Conservation (phyloP, 2,329 filamentous ascomycete genomes). For the Phaeophleospora eucalypticola region DNA sequence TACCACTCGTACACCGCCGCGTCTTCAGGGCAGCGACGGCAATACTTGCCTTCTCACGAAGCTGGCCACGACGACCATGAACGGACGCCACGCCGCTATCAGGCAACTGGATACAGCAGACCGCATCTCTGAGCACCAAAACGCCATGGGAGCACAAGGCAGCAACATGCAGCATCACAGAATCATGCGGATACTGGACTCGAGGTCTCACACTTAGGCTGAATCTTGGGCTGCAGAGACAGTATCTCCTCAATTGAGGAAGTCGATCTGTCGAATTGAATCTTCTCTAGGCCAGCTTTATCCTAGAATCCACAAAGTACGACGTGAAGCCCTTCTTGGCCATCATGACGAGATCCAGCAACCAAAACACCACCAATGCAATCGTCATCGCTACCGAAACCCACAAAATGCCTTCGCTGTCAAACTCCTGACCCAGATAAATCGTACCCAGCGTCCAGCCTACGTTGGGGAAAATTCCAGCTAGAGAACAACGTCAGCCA, state of each 20-base stretch:
- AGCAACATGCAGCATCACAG: neutral
- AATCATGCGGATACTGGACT: neutral
- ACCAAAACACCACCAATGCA: slow-evolving; percentile 53
- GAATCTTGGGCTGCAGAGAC: too few relatives aligned
- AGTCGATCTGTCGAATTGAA: neutral
- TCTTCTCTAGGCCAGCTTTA: slow-evolving; percentile 13
- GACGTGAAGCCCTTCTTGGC: slow-evolving; percentile 46
- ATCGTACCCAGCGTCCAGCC: slow-evolving; percentile 60
- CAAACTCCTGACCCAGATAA: slow-evolving; percentile 49
- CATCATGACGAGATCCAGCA: slow-evolving; percentile 49
- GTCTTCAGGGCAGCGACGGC: too few relatives aligned
- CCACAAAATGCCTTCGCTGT: slow-evolving; percentile 50
- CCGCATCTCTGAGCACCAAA: neutral
- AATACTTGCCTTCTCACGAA: neutral
- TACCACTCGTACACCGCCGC: too few relatives aligned
- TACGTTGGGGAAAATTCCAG: slow-evolving; percentile 63
- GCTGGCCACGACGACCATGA: neutral
- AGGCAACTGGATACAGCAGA: too few relatives aligned
- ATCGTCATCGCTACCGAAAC: slow-evolving; percentile 56
- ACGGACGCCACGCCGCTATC: neutral
- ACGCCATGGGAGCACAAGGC: neutral
- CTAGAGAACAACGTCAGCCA: too few relatives aligned
- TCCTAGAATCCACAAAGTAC: slow-evolving; percentile 20
- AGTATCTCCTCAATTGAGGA: neutral
- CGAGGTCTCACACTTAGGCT: too few relatives aligned